Evolutionary conservation across 352 stramenopile species (phyloP).

Genomic region (Nothophytophthora sp.): DNA sequence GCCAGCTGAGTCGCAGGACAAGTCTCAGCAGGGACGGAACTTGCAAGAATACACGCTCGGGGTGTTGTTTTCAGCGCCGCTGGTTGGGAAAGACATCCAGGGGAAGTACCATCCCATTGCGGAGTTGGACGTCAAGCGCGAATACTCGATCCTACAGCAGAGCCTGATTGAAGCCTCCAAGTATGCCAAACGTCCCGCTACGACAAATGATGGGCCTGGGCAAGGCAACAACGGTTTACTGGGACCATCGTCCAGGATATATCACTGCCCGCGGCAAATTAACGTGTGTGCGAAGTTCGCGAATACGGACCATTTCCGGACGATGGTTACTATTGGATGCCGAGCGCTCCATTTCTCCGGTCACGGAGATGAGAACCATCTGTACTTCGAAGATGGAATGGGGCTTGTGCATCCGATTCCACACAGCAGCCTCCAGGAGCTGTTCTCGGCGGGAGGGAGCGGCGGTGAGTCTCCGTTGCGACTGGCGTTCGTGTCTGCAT

Average conservation of each 20-base stretch:
- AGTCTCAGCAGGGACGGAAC: constrained; percentile 56
- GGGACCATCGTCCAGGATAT: constrained; percentile 34
- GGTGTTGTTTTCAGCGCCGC: constrained; percentile 93
- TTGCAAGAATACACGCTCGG: constrained; percentile 85
- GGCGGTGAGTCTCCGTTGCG: constrained; percentile 49
- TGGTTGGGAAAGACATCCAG: constrained; percentile 91
- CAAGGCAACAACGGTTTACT: constrained; percentile 13
- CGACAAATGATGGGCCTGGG: constrained; percentile 9
- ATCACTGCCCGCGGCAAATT: constrained; percentile 80
- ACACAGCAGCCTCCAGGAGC: constrained; percentile 64
- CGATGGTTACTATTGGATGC: constrained; percentile 91
- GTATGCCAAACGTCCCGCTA: constrained; percentile 45
- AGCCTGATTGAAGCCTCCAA: constrained; percentile 75
- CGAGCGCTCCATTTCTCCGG: constrained; percentile 95
- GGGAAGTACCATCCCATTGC: constrained; percentile 92
- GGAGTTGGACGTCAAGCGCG: constrained; percentile 76
- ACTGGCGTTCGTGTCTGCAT: constrained; percentile 83
- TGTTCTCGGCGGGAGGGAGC: constrained; percentile 58
- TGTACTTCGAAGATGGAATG: constrained; percentile 96
- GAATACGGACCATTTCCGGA: constrained; percentile 92
- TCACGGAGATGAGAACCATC: constrained; percentile 90
- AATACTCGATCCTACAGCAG: constrained; percentile 82
- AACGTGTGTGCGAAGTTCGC: constrained; percentile 94
- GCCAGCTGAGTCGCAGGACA: constrained; percentile 41
- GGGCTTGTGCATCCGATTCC: constrained; percentile 78